Percentiles rank a stretch among this genome's conserved stretches.
Evolutionary conservation across 495 filamentous ascomycete genomes (phyloP).

Genomic region (Aspergillus leporis): DNA sequence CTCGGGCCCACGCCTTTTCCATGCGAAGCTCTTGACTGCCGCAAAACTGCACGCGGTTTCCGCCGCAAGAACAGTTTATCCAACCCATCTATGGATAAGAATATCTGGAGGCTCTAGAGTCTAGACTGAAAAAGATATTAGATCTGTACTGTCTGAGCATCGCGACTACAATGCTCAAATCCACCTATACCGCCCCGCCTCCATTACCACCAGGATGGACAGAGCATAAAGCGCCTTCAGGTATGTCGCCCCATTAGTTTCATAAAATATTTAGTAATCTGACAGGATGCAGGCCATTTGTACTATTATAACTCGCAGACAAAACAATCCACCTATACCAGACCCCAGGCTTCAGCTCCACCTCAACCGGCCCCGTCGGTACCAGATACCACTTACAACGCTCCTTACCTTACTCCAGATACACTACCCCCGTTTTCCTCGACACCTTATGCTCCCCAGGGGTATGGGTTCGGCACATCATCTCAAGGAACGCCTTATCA

Average conservation of each 20-base stretch:
- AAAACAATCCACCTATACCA: constrained; percentile 83
- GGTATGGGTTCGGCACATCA: constrained; percentile 20
- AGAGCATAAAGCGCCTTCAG: constrained; percentile 87
- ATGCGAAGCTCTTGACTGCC: constrained; percentile 21
- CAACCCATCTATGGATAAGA: neutral
- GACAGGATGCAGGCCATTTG: constrained; percentile 59
- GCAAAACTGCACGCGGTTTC: constrained; percentile 9
- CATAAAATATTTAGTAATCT: constrained; percentile 12
- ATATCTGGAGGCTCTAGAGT: neutral
- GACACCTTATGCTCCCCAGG: constrained; percentile 40
- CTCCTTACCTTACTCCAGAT: constrained; percentile 33
- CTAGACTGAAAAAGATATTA: neutral
- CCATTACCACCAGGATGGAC: constrained; percentile 83
- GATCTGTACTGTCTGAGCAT: neutral
- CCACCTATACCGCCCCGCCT: constrained; percentile 45
- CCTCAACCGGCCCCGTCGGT: constrained; percentile 27
- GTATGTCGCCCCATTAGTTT: constrained; percentile 35
- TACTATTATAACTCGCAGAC: constrained; percentile 90
- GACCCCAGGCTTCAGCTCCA: constrained; percentile 51
- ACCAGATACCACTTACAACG: constrained; percentile 21
- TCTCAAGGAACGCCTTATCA: constrained; percentile 24
- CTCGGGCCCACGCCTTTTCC: constrained; percentile 44
- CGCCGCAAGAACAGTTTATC: neutral
- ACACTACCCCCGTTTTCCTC: constrained; percentile 44
- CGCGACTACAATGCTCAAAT: constrained; percentile 38